Percentiles rank a stretch among this genome's conserved stretches.
Conservation (phyloP, 192 early-diverging fungal genomes). For the Rhizophagus clarus region DNA sequence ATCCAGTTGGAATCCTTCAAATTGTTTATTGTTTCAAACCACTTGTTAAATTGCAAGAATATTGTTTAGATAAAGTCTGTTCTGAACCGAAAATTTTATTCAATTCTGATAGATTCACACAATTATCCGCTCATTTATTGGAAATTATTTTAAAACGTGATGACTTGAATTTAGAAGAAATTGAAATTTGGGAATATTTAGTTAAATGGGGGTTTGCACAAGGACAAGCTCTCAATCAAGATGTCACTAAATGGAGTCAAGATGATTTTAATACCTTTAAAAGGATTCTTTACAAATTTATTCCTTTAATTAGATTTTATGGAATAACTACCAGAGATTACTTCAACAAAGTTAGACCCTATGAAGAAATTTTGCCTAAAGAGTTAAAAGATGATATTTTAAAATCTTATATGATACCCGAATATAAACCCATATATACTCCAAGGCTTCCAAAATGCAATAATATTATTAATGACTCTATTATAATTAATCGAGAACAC, state of each 20-base stretch:
- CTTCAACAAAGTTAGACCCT: neutral
- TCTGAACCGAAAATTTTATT: neutral
- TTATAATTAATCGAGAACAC: constrained; percentile 3
- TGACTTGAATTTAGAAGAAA: neutral
- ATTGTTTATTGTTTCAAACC: neutral
- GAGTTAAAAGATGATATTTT: neutral
- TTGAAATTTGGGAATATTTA: neutral
- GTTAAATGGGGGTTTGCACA: neutral
- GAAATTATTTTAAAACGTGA: neutral
- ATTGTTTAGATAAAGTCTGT: neutral
- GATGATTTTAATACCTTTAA: neutral
- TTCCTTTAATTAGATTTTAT: no score
- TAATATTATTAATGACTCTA: neutral
- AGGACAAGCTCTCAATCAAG: neutral
- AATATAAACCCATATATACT: neutral
- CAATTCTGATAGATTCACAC: neutral
- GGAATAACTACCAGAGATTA: neutral
- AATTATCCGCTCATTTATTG: neutral
- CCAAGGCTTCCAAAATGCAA: neutral
- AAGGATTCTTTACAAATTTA: no score
- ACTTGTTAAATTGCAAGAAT: neutral
- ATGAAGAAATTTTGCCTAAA: neutral
- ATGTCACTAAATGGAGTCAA: neutral
- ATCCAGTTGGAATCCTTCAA: neutral
- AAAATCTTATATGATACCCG: no score